Conservation (phyloP, 768 basidiomycete species). For the Crepidotus variabilis region DNA sequence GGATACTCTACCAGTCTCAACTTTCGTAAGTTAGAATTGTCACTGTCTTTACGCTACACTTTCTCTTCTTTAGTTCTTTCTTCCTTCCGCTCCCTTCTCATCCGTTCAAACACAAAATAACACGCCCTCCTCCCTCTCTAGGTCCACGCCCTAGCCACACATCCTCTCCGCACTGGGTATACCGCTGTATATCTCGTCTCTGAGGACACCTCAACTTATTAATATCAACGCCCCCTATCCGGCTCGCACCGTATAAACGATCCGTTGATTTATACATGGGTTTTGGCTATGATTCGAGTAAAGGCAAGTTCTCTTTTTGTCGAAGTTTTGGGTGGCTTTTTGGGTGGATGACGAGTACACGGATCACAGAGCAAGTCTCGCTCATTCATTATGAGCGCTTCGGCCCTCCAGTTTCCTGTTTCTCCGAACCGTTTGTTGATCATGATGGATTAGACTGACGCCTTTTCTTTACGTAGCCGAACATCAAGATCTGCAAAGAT, state of each 20-base stretch:
- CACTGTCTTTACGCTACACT: no score
- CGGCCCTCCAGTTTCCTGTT: background rate
- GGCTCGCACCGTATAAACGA: constrained; percentile 89
- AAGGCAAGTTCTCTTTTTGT: constrained; percentile 24
- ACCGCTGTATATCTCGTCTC: constrained; percentile 92
- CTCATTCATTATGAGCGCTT: no score
- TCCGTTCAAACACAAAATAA: background rate
- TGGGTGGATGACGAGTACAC: no score
- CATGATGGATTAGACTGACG: background rate
- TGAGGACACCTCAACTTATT: constrained; percentile 96
- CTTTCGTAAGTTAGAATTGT: no score
- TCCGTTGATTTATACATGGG: constrained; percentile 75
- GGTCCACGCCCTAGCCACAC: constrained; percentile 96
- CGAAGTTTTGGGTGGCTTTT: no score
- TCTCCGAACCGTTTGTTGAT: no score
- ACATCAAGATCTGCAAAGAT: constrained; percentile 68
- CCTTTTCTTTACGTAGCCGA: constrained; percentile 48
- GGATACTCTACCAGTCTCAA: no score
- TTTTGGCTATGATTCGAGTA: constrained; percentile 94
- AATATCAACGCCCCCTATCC: constrained; percentile 88
- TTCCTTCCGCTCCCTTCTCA: background rate
- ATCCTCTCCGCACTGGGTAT: constrained; percentile 90
- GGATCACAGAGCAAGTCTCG: no score
- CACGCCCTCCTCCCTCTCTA: constrained; percentile 23
- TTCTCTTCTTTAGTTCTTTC: no score